Conservation (phyloP, 306 rosid genomes). For the Citrullus mucosospermus region DNA sequence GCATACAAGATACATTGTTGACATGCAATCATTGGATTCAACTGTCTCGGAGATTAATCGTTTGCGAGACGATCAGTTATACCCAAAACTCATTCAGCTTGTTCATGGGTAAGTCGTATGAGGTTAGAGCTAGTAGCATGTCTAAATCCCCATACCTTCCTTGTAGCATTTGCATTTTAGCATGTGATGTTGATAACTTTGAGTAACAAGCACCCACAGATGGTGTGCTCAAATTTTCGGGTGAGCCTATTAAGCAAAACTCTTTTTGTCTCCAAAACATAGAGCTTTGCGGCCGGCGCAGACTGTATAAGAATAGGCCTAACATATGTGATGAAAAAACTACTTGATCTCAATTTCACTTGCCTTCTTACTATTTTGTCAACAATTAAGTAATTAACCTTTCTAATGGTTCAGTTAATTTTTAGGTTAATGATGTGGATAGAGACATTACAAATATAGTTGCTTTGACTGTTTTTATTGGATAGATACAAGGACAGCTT, state of each 20-base stretch:
- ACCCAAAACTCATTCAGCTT: slow-evolving; percentile 78
- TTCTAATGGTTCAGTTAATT: not conserved
- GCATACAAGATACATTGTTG: slow-evolving; percentile 94
- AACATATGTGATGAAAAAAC: not conserved
- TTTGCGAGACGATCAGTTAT: slow-evolving; percentile 67
- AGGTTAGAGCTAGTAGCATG: not conserved
- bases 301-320: not conserved
- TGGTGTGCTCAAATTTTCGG: too few species aligned
- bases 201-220: not conserved
- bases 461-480: not conserved
- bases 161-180: not conserved
- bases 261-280: not conserved
- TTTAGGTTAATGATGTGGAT: not conserved
- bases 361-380: not conserved
- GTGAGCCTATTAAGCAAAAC: too few species aligned
- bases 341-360: not conserved
- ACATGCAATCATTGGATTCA: slow-evolving; percentile 96
- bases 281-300: not conserved
- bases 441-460: not conserved
- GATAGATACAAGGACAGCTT: not conserved
- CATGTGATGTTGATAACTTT: not conserved
- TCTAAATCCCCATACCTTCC: not conserved
- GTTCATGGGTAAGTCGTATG: slow-evolving; percentile 45
- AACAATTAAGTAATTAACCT: not conserved
- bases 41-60: slow-evolving; percentile 85